phyloP scores from a whole-genome alignment of 1,284 basidiomycete genomes.

The Inonotus hispidus region DNA sequence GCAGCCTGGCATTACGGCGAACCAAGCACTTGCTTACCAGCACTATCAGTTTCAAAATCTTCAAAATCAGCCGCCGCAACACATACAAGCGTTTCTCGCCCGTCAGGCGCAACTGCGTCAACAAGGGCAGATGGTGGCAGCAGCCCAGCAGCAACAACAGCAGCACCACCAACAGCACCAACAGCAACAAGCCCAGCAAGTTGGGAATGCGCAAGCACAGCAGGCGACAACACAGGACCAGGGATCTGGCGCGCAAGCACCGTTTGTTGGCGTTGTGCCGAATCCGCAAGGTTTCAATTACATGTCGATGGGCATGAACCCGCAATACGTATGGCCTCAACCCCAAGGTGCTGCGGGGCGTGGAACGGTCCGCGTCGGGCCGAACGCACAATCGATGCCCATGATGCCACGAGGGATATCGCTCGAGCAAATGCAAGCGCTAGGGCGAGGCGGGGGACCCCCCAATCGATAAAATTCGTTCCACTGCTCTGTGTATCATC shows the following conservation, averaged over 20 bases:
- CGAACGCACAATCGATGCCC: constrained; percentile 12
- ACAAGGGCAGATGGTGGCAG: constrained; percentile 15
- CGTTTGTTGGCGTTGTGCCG: neutral
- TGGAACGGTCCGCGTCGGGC: neutral
- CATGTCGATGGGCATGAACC: constrained; percentile 8
- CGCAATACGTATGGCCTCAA: constrained; percentile 2
- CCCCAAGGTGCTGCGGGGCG: constrained; percentile 1
- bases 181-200: constrained; percentile 15
- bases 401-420: constrained; percentile 6
- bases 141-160: constrained; percentile 17
- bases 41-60: too few relatives aligned
- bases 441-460: constrained; percentile 5
- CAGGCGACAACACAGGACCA: constrained; percentile 26
- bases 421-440: constrained; percentile 12
- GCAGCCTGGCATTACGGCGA: constrained; percentile 14
- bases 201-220: constrained; percentile 19
- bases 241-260: constrained; percentile 20
- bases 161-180: constrained; percentile 18
- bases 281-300: constrained; percentile 3
- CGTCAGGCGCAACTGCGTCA: constrained; percentile 22
- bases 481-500: neutral
- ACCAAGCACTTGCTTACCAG: neutral
- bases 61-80: too few relatives aligned
- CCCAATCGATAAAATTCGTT: constrained; percentile 12
- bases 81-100: constrained; percentile 20